phyloP scores from a whole-genome alignment of 2,329 filamentous ascomycete genomes.

The Colletotrichum neosansevieriae region DNA sequence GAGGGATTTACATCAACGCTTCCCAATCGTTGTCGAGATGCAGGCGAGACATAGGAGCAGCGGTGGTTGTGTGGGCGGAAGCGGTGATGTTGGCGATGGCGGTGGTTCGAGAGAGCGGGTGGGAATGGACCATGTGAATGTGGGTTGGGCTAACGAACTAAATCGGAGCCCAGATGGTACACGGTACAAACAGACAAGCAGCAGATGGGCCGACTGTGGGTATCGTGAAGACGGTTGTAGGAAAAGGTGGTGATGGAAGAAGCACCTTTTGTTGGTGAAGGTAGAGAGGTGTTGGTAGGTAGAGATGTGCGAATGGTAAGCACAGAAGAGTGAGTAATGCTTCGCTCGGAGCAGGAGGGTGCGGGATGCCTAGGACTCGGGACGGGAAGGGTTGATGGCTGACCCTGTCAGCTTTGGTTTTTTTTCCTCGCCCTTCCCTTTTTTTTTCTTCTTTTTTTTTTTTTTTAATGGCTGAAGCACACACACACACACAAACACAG shows the following conservation, averaged over 20 bases:
- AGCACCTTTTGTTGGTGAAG: conserved; percentile 3
- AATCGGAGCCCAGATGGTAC: conserved; percentile 35
- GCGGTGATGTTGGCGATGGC: neutral
- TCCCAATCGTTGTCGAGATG: conserved; percentile 23
- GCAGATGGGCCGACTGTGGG: conserved; percentile 12
- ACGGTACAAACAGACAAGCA: conserved; percentile 3
- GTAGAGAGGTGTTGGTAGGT: neutral
- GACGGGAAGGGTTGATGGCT: conserved; percentile 8
- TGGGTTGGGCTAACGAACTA: conserved; percentile 36
- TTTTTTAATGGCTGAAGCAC: conserved; percentile 22
- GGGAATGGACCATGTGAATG: conserved; percentile 35
- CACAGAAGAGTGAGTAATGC: neutral
- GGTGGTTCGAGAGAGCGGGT: conserved; percentile 18
- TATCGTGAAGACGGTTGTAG: neutral
- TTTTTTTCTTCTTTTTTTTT: neutral
- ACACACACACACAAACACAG: neutral
- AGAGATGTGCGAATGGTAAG: conserved; percentile 18
- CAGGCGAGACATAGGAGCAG: conserved; percentile 41
- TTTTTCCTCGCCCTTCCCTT: neutral
- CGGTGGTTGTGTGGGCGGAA: neutral
- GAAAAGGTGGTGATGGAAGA: conserved; percentile 6
- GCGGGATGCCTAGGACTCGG: neutral
- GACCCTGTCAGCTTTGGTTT: conserved; percentile 16
- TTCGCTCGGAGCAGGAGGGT: conserved; percentile 25
- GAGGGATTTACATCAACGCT: conserved; percentile 40